phyloP scores from a whole-genome alignment of 2,329 filamentous ascomycete species.

The Diaporthe batatas region DNA sequence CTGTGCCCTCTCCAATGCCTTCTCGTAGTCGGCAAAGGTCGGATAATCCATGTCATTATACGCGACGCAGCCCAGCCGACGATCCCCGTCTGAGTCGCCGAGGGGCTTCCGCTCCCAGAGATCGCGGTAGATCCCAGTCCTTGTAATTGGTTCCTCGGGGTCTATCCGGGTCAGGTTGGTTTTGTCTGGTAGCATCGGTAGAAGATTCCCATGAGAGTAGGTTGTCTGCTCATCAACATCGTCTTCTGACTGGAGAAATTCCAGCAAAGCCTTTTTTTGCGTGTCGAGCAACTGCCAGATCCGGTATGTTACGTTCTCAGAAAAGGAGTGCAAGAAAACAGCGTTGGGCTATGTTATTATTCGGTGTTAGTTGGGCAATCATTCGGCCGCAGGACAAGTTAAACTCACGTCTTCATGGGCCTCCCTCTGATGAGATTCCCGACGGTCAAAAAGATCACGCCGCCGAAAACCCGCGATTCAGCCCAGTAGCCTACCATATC shows the following conservation, averaged over 20 bases:
- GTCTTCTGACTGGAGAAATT: slow-evolving; percentile 44
- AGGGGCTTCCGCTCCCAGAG: slow-evolving; percentile 47
- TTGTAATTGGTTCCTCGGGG: slow-evolving; percentile 45
- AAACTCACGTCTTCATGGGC: slow-evolving; percentile 10
- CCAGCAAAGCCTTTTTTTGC: slow-evolving; percentile 44
- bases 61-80: background rate
- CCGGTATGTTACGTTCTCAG: slow-evolving; percentile 43
- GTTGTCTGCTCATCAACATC: background rate
- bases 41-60: slow-evolving; percentile 3
- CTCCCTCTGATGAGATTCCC: slow-evolving; percentile 10
- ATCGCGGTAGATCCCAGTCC: slow-evolving; percentile 48
- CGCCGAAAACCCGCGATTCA: slow-evolving; percentile 48
- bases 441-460: slow-evolving; percentile 46
- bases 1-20: background rate
- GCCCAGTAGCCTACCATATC: slow-evolving; percentile 50
- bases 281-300: slow-evolving; percentile 45
- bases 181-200: slow-evolving; percentile 43
- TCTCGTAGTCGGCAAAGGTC: background rate
- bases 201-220: slow-evolving; percentile 16
- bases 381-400: no score
- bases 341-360: background rate
- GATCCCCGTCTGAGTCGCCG: background rate
- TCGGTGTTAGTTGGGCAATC: background rate
- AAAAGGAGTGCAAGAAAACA: slow-evolving; percentile 46
- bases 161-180: slow-evolving; percentile 47